Percentiles rank a stretch among this genome's conserved stretches.
These are phyloP conservation scores for Dictyostelium citrinum DNA, from an alignment of 78 protist species.

Conservation along the genomic window DNA sequence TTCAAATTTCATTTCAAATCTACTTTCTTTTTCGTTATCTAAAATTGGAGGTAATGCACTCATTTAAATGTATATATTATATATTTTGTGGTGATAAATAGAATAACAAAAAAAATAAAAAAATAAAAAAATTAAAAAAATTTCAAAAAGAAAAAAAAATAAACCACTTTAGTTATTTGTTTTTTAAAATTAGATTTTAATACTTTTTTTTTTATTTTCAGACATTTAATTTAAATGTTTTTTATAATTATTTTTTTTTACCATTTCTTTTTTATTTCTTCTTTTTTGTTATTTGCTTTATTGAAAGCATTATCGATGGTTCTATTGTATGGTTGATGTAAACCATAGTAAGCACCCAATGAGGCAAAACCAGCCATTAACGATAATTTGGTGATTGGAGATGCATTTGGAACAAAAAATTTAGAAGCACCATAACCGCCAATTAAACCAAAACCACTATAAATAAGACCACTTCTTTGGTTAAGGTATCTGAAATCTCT, in stretches of 20 bases:
- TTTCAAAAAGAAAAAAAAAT: not conserved
- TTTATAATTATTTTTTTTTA: not conserved
- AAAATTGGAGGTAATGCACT: not conserved
- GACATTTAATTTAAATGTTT: not conserved
- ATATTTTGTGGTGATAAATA: not conserved
- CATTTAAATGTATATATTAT: not conserved
- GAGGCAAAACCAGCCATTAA: conserved; percentile 23
- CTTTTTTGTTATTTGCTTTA: not conserved
- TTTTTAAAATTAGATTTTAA: too few relatives aligned
- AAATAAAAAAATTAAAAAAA: not conserved
- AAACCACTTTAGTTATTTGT: too few relatives aligned
- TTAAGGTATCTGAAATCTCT: conserved; percentile 5
- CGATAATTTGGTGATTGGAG: not conserved
- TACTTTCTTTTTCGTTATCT: not conserved
- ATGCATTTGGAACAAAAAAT: conserved; percentile 2
- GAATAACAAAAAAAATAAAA: not conserved
- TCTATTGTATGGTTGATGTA: conserved; percentile 1
- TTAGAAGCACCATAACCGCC: conserved; percentile 13
- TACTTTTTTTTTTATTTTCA: not conserved
- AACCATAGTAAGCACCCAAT: conserved; percentile 62
- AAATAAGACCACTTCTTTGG: conserved; percentile 24
- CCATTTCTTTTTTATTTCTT: not conserved
- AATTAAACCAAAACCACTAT: conserved; percentile 55
- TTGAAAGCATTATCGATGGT: not conserved
- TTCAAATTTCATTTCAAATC: not conserved